Base-by-base conservation (phyloP, 208 protist species). In the Leishmania lainsoni region DNA sequence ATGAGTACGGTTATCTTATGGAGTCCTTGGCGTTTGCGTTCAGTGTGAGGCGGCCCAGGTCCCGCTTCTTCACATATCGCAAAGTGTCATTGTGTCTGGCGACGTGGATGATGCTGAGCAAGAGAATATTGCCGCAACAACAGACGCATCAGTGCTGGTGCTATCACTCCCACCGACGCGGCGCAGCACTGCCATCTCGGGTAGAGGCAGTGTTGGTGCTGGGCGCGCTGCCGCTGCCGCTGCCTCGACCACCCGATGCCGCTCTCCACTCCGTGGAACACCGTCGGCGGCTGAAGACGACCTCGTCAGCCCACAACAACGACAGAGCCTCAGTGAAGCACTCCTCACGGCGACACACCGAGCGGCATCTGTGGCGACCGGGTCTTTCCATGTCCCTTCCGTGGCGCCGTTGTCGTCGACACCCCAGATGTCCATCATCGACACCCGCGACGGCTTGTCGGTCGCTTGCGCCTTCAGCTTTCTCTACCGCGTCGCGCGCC, bases 1-100 rank as follows among this genome's bases (percentile, higher is more conserved):
- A 86, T 35, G 90, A 94, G 78, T 94, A 93, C 83, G 81, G 85
- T 54, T 95, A 93, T 80, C 75, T 97, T 2, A 56, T 95, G 22
- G 83, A 91, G 59, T 86, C 79, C 9, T 75, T 94, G 29, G 70
- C 82, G 22, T 95, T 93, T 61, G 81, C 89, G 39, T 95, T 94
- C 72, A 71, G 83, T 0, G 80, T 2, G 88, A 95, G 45, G 74
- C 89, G 10, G 80, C 87, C 9, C 83, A 87, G 56, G 82, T 93
- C 70, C 88, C 86, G 14, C 74, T 92, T 32, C 77, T 97, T 32
- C 90, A 95, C 80, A 86, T 93, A 0, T 71, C 77, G 8, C 29
- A 75, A 9, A 78, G 81, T 14, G 52, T 75, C 42, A 20, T 48
- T 0, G 58, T 75, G 29, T 59, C 52, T 69, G 56, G 12, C 0